These are phyloP conservation scores for Globisporangium lucens DNA, from an alignment of 352 stramenopile species.

Conservation along the genomic window DNA sequence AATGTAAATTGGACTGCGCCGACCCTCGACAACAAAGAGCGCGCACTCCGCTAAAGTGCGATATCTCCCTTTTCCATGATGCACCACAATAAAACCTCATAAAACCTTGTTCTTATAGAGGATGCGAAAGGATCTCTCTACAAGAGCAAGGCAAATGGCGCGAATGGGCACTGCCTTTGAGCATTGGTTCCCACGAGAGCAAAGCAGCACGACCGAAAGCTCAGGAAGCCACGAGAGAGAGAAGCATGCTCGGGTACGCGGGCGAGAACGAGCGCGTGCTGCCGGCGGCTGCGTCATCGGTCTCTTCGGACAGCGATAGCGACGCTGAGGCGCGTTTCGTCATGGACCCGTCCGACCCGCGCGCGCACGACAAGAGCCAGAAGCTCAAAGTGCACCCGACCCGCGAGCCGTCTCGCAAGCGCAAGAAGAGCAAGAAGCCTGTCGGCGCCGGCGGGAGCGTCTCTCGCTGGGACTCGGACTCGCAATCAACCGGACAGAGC, in stretches of 20 bases:
- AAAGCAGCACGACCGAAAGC: not conserved
- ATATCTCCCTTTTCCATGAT: not conserved
- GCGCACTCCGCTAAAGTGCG: slow-evolving; percentile 8
- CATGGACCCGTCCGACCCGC: slow-evolving; percentile 78
- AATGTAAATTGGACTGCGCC: not conserved
- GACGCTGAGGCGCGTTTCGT: slow-evolving; percentile 54
- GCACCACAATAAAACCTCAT: slow-evolving; percentile 8
- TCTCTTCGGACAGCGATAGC: slow-evolving; percentile 29
- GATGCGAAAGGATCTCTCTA: slow-evolving; percentile 6
- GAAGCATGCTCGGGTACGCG: slow-evolving; percentile 31
- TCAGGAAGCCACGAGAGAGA: not conserved
- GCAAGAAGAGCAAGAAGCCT: slow-evolving; percentile 22
- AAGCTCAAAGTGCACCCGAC: slow-evolving; percentile 31
- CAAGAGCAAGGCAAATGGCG: slow-evolving; percentile 7
- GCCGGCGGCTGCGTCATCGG: slow-evolving; percentile 24
- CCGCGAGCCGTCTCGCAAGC: slow-evolving; percentile 7
- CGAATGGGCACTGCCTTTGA: slow-evolving; percentile 13
- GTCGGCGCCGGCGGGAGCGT: slow-evolving; percentile 7
- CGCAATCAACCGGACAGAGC: slow-evolving; percentile 22
- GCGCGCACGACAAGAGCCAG: slow-evolving; percentile 46
- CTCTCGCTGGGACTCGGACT: slow-evolving; percentile 68
- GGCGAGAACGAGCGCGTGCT: slow-evolving; percentile 28
- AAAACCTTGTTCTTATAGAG: slow-evolving; percentile 22
- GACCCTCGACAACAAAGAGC: no score
- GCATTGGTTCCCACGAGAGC: slow-evolving; percentile 15